Evolutionary conservation across 148 eudicot species (phyloP), one percentile per base, ranked within the genome.

Genomic region (Suaeda aralocaspica): DNA sequence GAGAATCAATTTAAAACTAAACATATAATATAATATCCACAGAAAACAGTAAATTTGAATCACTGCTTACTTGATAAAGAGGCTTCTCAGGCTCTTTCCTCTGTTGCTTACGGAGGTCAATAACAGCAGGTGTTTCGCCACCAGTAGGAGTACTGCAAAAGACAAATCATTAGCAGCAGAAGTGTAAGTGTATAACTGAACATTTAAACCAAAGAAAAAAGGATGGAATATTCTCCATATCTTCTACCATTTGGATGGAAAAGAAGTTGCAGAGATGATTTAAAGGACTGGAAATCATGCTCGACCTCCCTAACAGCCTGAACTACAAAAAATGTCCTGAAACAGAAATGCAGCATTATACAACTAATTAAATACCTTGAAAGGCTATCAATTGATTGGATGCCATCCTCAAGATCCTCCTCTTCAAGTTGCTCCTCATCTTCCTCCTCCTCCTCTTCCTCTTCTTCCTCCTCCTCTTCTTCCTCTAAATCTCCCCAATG

Each of bases 401-500:
- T 89, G 44, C 97, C 99, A 79, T 76, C 96, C 64, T 87, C 91
- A 69, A 94, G 65, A 57, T 91, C 95, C 55, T 87, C 96, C 64
- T 89, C 97, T 52, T 82, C 99, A 64, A 83, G 72, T 39, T 76
- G 74, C 66, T 92, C 96, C 4, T 77, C 84, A 36, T 82, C 85
- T 53, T 87, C 96, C 52, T 81, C 89, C 46, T 88, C 90, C 48
- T 87, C 96, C 52, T 89, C 92, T 49, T 90, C 96, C 28, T 88
- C 92, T 36, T 90, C 96, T 64, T 89, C 97, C 58, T 90, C 96
- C 63, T 89, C 97, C 58, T 87, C 96, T 53, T 90, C 96, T 74
- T 92, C 97, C 80, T 92, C 97, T 82, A 92, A 74, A 72, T 92
- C 97, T 71, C 97, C 97, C 97, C 97, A 92, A 70, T 89, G 97